Base-by-base conservation (phyloP, 106 monocot species). In the Dendrobium nobile region DNA sequence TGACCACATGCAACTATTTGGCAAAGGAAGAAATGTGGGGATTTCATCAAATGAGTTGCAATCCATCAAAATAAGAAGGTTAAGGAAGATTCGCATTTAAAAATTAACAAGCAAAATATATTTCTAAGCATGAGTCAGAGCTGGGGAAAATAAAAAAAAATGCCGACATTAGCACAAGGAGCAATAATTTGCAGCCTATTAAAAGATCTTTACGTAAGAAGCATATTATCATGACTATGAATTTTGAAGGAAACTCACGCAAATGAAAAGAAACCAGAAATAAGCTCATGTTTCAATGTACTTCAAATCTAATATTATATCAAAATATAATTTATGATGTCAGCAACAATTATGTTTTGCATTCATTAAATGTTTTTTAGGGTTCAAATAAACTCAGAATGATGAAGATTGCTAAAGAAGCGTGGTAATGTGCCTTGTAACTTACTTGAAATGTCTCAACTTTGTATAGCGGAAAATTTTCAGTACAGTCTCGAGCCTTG, bases 361-460 rank as follows among this genome's bases (percentile, higher is more conserved):
- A 51, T 51, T 51, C 51, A 51, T 51, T 13, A 13, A 13, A 51
- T 13, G 13, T 37, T 37, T 37, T 37, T 58, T 58, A 58, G 16
- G 58, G n/a, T 67, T 67, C 67, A 67, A 27, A 7, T 67, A 67
- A 70, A 1, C 61, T 7, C 17, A 70, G 70, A 0, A 70, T 70
- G 47, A 48, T 76, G 48, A 44, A 41, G 48, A 51, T 76, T 76
- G 13, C 24, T 76, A 76, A 76, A 48, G 26, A 16, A 76, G 76
- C 13, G 11, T 48, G 27, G 2, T 10, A 2, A 76, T 13, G 26
- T 47, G 9, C 76, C 0, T 51, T 47, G 15, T 72, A 77, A 51
- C 87, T 81, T 79, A 92, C 92, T 54, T 92, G 82, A 82, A 92
- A 92, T 9, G 68, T 88, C 77, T 92, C 92, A 10, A 92, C 84